Evolutionary conservation across 2,329 filamentous ascomycete species (phyloP).

Genomic region (Hypoxylon sp.): DNA sequence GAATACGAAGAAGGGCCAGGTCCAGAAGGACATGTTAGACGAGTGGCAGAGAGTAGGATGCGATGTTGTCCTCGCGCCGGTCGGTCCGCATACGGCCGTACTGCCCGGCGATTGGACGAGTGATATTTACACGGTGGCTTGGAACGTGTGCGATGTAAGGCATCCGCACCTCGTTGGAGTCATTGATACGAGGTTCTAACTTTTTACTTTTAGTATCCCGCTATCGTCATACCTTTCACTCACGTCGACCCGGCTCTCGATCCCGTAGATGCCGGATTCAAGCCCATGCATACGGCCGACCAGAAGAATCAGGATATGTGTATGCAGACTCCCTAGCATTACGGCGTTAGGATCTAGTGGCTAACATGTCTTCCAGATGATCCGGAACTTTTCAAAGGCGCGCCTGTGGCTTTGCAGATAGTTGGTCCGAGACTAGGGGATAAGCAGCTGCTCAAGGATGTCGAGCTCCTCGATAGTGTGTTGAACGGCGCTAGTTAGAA

Average conservation of each 20-base stretch:
- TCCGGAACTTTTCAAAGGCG: slow-evolving; percentile 54
- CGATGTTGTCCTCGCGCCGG: slow-evolving; percentile 52
- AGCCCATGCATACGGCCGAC: slow-evolving; percentile 49
- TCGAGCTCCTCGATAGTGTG: slow-evolving; percentile 50
- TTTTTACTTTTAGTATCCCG: slow-evolving; percentile 50
- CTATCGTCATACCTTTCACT: slow-evolving; percentile 54
- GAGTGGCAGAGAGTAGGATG: slow-evolving; percentile 54
- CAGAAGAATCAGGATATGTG: slow-evolving; percentile 52
- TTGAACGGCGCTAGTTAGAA: slow-evolving; percentile 42
- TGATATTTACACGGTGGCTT: slow-evolving; percentile 56
- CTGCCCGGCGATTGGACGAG: slow-evolving; percentile 54
- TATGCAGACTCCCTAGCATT: slow-evolving; percentile 33
- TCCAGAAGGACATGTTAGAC: slow-evolving; percentile 57
- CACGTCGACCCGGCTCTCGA: slow-evolving; percentile 52
- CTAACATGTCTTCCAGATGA: slow-evolving; percentile 50
- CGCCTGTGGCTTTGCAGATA: slow-evolving; percentile 55
- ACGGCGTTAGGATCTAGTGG: neutral
- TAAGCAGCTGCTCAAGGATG: slow-evolving; percentile 53
- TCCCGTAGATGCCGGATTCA: slow-evolving; percentile 48
- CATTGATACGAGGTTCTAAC: slow-evolving; percentile 7
- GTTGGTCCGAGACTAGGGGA: slow-evolving; percentile 54
- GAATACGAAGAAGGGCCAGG: slow-evolving; percentile 53
- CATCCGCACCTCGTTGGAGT: neutral
- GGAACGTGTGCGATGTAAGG: slow-evolving; percentile 56
- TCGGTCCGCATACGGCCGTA: slow-evolving; percentile 54